A percentile compares a stretch with the other conserved stretches of the same genome.
phyloP scores from a whole-genome alignment of 345 rosid genomes.

The Turnera subulata region DNA sequence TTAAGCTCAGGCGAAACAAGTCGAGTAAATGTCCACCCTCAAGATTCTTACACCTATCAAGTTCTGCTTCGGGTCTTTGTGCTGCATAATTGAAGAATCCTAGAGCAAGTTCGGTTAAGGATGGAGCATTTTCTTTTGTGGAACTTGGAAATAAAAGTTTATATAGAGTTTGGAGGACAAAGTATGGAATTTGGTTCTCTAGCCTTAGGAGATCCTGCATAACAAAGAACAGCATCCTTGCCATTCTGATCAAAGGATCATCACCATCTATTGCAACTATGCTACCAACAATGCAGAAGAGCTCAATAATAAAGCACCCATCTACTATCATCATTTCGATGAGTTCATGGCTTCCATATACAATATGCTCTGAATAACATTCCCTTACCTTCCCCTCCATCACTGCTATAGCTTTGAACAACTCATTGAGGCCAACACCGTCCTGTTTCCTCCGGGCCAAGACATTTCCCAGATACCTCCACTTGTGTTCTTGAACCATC shows the following conservation, averaged over 20 bases:
- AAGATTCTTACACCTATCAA: background rate
- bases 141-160: background rate
- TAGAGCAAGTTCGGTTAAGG: background rate
- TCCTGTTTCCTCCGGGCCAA: background rate
- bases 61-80: background rate
- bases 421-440: background rate
- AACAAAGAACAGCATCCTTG: conserved; percentile 5
- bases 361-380: conserved; percentile 7
- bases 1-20: conserved; percentile 7
- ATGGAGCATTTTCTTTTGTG: background rate
- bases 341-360: background rate
- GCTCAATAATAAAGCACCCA: conserved; percentile 13
- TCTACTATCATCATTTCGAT: conserved; percentile 20
- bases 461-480: conserved; percentile 1
- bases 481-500: conserved; percentile 50
- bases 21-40: conserved; percentile 9
- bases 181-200: conserved; percentile 23
- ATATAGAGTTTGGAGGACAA: conserved; percentile 14
- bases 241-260: conserved; percentile 15
- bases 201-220: conserved; percentile 17
- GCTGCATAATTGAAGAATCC: conserved; percentile 5
- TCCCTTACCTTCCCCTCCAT: conserved; percentile 2
- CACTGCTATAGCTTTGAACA: background rate
- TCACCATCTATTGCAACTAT: background rate
- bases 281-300: background rate